Evolutionary conservation across 2,329 filamentous ascomycete genomes (phyloP).

Genomic region (Hysterium pulicare): DNA sequence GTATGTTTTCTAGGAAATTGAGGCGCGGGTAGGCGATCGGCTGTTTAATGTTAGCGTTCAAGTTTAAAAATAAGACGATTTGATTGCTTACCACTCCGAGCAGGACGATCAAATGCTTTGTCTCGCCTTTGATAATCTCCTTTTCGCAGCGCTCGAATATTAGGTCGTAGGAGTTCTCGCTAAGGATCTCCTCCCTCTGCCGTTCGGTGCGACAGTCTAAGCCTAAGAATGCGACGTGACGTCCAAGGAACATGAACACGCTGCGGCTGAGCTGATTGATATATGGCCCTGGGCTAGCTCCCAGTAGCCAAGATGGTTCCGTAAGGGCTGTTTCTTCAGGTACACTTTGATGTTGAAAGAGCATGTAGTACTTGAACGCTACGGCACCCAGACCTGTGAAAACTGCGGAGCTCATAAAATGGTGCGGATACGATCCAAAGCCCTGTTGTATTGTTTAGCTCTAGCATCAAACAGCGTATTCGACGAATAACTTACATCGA

Average conservation of each 20-base stretch:
- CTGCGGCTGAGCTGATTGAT: slow-evolving; percentile 83
- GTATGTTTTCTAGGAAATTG: slow-evolving; percentile 62
- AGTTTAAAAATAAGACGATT: not conserved
- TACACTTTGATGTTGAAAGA: slow-evolving; percentile 95
- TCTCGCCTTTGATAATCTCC: slow-evolving; percentile 79
- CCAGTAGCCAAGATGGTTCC: slow-evolving; percentile 90
- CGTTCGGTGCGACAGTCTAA: slow-evolving; percentile 90
- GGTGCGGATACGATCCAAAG: slow-evolving; percentile 86
- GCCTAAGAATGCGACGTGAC: slow-evolving; percentile 75
- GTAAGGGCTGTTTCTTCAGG: slow-evolving; percentile 73
- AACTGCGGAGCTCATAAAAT: slow-evolving; percentile 86
- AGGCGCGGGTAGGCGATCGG: slow-evolving; percentile 46
- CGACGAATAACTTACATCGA: slow-evolving; percentile 38
- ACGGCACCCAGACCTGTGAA: slow-evolving; percentile 87
- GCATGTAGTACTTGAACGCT: slow-evolving; percentile 97
- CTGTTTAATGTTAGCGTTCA: slow-evolving; percentile 4
- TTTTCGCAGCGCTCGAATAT: slow-evolving; percentile 81
- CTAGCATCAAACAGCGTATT: no score
- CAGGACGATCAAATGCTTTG: slow-evolving; percentile 85
- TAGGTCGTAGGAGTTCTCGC: slow-evolving; percentile 76
- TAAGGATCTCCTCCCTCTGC: slow-evolving; percentile 75
- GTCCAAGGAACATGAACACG: slow-evolving; percentile 79
- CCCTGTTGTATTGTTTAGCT: no score
- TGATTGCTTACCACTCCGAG: slow-evolving; percentile 65
- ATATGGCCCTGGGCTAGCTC: slow-evolving; percentile 77